Base-by-base conservation (phyloP, 2,329 filamentous ascomycete species). In the Lecanicillium sp. region DNA sequence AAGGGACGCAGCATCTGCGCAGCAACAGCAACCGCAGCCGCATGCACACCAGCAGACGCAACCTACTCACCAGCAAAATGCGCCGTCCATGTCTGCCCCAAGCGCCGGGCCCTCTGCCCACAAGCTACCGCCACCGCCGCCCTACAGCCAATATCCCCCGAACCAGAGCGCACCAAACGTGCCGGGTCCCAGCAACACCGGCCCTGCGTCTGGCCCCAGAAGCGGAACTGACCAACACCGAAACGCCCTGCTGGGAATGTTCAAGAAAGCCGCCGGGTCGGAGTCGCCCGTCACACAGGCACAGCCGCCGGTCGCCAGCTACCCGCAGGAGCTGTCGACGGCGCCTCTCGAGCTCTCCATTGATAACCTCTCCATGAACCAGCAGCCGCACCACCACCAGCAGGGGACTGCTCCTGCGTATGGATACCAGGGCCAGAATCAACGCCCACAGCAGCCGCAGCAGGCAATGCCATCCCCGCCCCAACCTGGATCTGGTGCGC, bases 171-270 rank as follows among this genome's bases (percentile, higher is more conserved):
- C 11, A 25, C 22, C 6, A 25, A 25, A 25, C 22, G 22, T 11
- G 22, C 22, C 22, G 11, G 22, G 7, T 25, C 22, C 6, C 7
- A 11, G 14, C 44, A 43, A 22, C 40, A 41, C 15, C 41, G 42
- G 19, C 39, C 33, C 3, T 36, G 34, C 12, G 11, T 6, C 22
- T 25, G n/a, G n/a, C n/a, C 22, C 22, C 22, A 25, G 22, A 25
- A 11, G 22, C 11, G 22, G 7, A 7, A 11, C 22, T 25, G 51
- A 53, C 19, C 47, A 55, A 33, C 72, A 77, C 45, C 67, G 70
- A 17, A 67, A 63, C 14, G 60, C 68, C 7, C 56, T 77, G 15
- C 57, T 77, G 12, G 68, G 62, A 17, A 73, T 77, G 60, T 76
- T 79, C 55, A 75, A 72, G 44, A 66, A 66, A 45, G 46, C 55